Evolutionary conservation across 495 filamentous ascomycete genomes (phyloP), one percentile per base, ranked within the genome.

Genomic region (Penicillium coffeae): DNA sequence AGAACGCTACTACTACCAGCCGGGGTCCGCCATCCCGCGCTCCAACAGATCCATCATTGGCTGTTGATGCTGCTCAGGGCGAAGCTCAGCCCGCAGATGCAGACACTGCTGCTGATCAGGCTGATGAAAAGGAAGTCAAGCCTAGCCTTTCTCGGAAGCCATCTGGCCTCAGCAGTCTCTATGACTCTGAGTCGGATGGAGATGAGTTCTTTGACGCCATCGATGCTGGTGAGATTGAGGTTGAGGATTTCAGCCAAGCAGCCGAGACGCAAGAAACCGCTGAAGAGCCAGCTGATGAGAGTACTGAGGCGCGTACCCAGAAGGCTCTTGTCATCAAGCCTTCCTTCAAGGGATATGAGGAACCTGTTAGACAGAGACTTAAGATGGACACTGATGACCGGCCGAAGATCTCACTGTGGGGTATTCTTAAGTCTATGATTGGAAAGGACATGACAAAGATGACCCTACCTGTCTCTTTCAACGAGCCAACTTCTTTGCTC

Each of bases 401-500:
- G 55, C 93, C 93, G 0, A 96, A 87, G 73, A 93, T 98, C 36
- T 91, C 87, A 18, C 79, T 98, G 34, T 98, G 93, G 93, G 85
- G 86, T 48, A 96, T 98, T 52, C 70, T 98, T 40, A 97, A 97
- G 74, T 98, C 93, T 34, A 98, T 98, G 93, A 95, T 98, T 59
- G 93, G 93, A 47, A 98, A 97, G 65, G 93, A 98, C 63, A 97
- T 98, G 93, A 98, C 93, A 15, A 96, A 90, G 72, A 97, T 98
- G 93, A 98, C 93, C 2, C 76, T 98, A 3, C 93, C 93, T 0
- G 93, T 98, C 4, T 96, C 93, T 9, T 98, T 98, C 74, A 98
- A 98, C 65, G 93, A 98, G 68, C 94, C 94, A 10, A 98, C 93
- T 9, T 97, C 93, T 14, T 72, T 98, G n/a, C 80, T 98, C 16